A percentile compares a stretch with the other conserved stretches of the same genome.
These are phyloP conservation scores for Smithsoniella earleae DNA, from an alignment of 163 green algal species.

Conservation along the genomic window DNA sequence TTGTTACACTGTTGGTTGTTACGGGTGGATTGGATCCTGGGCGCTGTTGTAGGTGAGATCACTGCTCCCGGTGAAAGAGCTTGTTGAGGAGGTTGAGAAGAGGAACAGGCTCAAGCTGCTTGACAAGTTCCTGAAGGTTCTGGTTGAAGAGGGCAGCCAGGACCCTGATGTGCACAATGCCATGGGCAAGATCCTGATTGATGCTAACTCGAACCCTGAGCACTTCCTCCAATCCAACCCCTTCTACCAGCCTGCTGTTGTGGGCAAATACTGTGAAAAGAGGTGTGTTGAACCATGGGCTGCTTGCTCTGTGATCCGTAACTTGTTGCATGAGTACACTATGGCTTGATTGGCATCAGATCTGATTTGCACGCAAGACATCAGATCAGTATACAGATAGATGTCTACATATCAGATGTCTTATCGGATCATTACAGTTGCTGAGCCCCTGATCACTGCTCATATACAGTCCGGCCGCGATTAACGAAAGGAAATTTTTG, in stretches of 20 bases:
- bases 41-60: slow-evolving; percentile 57
- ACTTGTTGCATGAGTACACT: too few relatives aligned
- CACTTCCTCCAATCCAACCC: slow-evolving; percentile 99
- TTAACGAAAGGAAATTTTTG: too few relatives aligned
- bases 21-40: too few relatives aligned
- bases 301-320: too few relatives aligned
- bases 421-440: too few relatives aligned
- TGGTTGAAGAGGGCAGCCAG: slow-evolving; percentile 74
- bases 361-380: too few relatives aligned
- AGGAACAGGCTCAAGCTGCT: slow-evolving; percentile 86
- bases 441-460: too few relatives aligned
- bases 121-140: slow-evolving; percentile 92
- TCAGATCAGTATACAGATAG: not conserved
- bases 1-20: too few relatives aligned
- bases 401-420: not conserved
- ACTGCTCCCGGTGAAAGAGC: slow-evolving; percentile 86
- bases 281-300: slow-evolving; percentile 40
- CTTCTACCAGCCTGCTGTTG: slow-evolving; percentile 92
- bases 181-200: slow-evolving; percentile 98
- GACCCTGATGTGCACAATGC: slow-evolving; percentile 58
- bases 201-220: slow-evolving; percentile 99
- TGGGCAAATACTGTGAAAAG: slow-evolving; percentile 97
- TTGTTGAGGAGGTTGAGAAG: slow-evolving; percentile 84
- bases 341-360: too few relatives aligned
- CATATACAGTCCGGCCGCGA: too few relatives aligned